Conservation (phyloP, 495 filamentous ascomycete genomes). For the Penicillium bialowiezense region DNA sequence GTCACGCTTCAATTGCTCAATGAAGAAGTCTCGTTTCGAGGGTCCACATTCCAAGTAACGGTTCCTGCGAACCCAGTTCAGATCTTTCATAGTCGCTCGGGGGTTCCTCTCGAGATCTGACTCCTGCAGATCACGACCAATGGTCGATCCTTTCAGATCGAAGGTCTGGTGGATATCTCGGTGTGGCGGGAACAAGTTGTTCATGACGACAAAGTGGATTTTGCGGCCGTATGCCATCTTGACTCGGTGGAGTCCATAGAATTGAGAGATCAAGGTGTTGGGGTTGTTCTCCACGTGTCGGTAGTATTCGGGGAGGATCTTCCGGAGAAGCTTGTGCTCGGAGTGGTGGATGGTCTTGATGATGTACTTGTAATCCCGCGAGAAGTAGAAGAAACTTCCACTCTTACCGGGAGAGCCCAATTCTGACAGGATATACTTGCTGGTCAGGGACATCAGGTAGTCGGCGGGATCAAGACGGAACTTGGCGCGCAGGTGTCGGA, state of each 20-base stretch:
- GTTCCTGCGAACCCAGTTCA: constrained; percentile 91
- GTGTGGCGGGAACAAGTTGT: constrained; percentile 97
- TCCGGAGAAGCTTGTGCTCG: constrained; percentile 92
- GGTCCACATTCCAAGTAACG: constrained; percentile 84
- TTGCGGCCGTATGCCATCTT: constrained; percentile 98
- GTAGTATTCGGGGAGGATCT: constrained; percentile 91
- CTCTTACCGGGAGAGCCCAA: constrained; percentile 96
- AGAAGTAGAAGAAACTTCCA: constrained; percentile 99
- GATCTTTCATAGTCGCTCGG: constrained; percentile 89
- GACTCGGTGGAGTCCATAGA: constrained; percentile 95
- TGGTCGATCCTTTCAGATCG: constrained; percentile 95
- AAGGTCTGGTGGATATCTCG: constrained; percentile 97
- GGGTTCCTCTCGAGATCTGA: constrained; percentile 86
- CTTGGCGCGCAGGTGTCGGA: constrained; percentile 83
- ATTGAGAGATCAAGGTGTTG: constrained; percentile 95
- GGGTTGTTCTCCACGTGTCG: constrained; percentile 89
- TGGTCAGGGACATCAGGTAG: constrained; percentile 96
- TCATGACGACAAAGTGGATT: constrained; percentile 99
- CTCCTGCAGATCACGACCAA: constrained; percentile 87
- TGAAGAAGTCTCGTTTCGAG: constrained; percentile 77
- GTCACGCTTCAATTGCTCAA: constrained; percentile 84
- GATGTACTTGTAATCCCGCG: constrained; percentile 99
- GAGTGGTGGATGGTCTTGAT: constrained; percentile 99
- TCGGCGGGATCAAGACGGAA: constrained; percentile 95
- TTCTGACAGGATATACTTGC: constrained; percentile 98